Evolutionary conservation across 208 protist genomes (phyloP), one percentile per base, ranked within the genome.

Genomic region (Spongospora subterranea): DNA sequence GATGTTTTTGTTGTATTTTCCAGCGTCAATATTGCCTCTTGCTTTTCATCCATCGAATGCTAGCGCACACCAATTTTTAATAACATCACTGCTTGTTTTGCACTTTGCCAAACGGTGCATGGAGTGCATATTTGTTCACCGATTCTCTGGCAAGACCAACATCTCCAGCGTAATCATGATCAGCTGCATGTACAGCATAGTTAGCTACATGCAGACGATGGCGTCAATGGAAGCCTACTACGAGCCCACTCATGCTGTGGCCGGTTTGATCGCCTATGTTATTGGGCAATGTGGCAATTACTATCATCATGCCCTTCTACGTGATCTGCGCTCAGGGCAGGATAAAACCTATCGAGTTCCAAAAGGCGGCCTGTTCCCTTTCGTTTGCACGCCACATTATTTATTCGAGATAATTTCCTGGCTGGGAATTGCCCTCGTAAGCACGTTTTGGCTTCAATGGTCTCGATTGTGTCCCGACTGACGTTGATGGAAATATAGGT

Each of bases 391-490:
- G 20, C 77, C 77, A 24, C 77, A 88, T n/a, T 88, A 88, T 29
- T 29, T 88, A 24, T 88, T 88, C 46, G 77, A 88, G 46, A 88
- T 88, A 17, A n/a, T 88, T 17, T 88, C 77, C 40, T 88, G 77
- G 77, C 20, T 88, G 20, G 77, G 77, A 29, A 29, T 29, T 29
- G 54, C 54, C 54, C 54, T 65, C 20, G 54, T 65, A 32, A 17
- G 54, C 29, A 17, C 54, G 29, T 29, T 29, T 65, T 17, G 20
- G 29, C 29, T 29, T 17, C 29, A 17, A 17, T 17, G 17, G 20
- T 17, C 54, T 29, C 29, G 54, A 17, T 65, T 17, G 54, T 29
- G 17, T 17, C 17, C 54, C 54, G 17, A 29, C 29, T 17, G 54
- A 17, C 17, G 17, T 29, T 17, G 17, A 32, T 29, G 54, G 17